These are phyloP conservation scores for Tanacetum coccineum DNA, from an alignment of 129 eudicot genomes.

Conservation along the genomic window DNA sequence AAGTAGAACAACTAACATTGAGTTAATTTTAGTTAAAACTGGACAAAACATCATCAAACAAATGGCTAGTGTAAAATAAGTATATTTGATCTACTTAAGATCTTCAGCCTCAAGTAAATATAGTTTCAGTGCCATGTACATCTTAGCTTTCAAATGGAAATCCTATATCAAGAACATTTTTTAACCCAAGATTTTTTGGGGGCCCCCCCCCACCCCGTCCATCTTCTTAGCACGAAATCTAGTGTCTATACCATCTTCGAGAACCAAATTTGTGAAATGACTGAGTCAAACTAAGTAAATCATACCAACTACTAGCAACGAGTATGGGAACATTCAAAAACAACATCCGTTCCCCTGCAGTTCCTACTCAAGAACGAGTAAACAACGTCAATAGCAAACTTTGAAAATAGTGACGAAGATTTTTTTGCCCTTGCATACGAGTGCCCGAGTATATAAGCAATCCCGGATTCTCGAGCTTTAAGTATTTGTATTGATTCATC, in stretches of 20 bases:
- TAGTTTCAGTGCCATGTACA: constrained; percentile 21
- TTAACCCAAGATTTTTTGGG: no score
- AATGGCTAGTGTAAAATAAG: background rate
- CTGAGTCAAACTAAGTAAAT: constrained; percentile 41
- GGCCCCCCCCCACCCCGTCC: no score
- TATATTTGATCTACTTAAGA: background rate
- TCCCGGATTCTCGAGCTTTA: constrained; percentile 50
- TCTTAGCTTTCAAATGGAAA: constrained; percentile 21
- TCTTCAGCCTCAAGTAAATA: constrained; percentile 2
- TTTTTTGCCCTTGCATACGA: constrained; percentile 49
- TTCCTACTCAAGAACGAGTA: constrained; percentile 57
- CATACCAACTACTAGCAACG: constrained; percentile 59
- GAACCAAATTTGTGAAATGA: background rate
- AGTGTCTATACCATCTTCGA: constrained; percentile 8
- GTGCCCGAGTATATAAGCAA: constrained; percentile 57
- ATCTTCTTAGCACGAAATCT: background rate
- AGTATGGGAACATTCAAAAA: constrained; percentile 56
- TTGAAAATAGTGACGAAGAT: constrained; percentile 40
- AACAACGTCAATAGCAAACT: constrained; percentile 43
- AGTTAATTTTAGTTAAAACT: no score
- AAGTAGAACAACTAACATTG: no score
- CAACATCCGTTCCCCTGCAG: constrained; percentile 47
- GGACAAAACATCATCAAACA: background rate
- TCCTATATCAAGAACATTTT: constrained; percentile 20
- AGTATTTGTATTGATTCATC: constrained; percentile 39